These are phyloP conservation scores for Chaetothyriales sp. DNA, from an alignment of 2,329 filamentous ascomycete species.

Conservation along the genomic window DNA sequence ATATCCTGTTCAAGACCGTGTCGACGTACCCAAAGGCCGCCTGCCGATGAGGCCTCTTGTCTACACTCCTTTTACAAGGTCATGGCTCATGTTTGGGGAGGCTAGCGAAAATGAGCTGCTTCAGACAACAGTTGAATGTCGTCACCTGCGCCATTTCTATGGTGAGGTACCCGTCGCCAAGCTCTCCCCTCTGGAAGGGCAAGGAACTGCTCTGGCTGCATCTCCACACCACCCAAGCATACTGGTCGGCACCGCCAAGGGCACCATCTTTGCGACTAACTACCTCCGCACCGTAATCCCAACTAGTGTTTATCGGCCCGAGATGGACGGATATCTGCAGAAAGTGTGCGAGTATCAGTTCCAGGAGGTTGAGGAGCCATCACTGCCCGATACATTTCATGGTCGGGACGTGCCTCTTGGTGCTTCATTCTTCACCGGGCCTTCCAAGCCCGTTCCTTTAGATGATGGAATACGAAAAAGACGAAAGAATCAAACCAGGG, in stretches of 20 bases:
- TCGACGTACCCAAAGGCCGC: conserved; percentile 20
- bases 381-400: conserved; percentile 9
- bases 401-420: conserved; percentile 10
- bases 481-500: conserved; percentile 30
- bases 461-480: background rate
- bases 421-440: background rate
- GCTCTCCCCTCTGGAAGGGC: conserved; percentile 24
- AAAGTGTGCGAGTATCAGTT: conserved; percentile 46
- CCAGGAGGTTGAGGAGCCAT: conserved; percentile 21
- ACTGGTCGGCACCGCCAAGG: conserved; percentile 37
- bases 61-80: conserved; percentile 42
- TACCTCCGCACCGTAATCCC: conserved; percentile 35
- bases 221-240: conserved; percentile 35
- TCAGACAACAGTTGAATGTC: conserved; percentile 8
- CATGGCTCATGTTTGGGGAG: conserved; percentile 26
- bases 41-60: conserved; percentile 33
- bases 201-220: conserved; percentile 22
- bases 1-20: conserved; percentile 18
- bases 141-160: conserved; percentile 14
- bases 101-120: conserved; percentile 6
- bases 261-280: conserved; percentile 37
- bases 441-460: background rate
- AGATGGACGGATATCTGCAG: conserved; percentile 36
- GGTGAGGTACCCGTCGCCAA: conserved; percentile 33
- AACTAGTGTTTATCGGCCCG: background rate